Percentiles rank a stretch among this genome's conserved stretches.
These are phyloP conservation scores for Scenedesmus sp. DNA, from an alignment of 163 green algal genomes.

Conservation along the genomic window DNA sequence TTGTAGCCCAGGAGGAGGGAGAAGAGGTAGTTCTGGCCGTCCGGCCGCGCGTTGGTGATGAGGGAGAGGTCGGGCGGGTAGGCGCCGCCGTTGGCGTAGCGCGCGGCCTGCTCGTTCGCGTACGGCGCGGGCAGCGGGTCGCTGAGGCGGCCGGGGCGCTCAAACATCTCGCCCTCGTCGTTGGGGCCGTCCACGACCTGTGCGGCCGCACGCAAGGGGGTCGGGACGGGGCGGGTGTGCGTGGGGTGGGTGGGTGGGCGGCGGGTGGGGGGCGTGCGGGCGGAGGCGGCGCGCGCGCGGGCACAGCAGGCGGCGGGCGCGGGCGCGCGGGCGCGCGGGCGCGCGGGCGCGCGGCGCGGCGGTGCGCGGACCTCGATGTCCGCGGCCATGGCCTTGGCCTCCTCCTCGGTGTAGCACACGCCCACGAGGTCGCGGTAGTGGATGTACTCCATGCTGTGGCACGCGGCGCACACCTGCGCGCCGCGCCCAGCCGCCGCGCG, in stretches of 20 bases:
- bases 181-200: constrained; percentile 95
- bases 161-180: constrained; percentile 98
- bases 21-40: constrained; percentile 99
- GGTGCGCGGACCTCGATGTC: constrained; percentile 44
- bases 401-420: constrained; percentile 94
- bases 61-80: constrained; percentile 98
- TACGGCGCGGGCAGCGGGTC: constrained; percentile 96
- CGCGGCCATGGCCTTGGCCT: constrained; percentile 88
- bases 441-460: constrained; percentile 94
- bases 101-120: constrained; percentile 93
- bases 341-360: too few relatives aligned
- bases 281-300: too few relatives aligned
- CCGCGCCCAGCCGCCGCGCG: too few relatives aligned
- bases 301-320: too few relatives aligned
- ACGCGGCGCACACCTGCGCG: constrained; percentile 94
- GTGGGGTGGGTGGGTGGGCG: too few relatives aligned
- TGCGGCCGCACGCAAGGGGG: constrained; percentile 7
- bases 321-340: too few relatives aligned
- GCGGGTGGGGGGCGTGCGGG: too few relatives aligned
- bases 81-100: constrained; percentile 96
- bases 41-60: constrained; percentile 96
- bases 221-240: too few relatives aligned
- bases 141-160: constrained; percentile 86
- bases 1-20: constrained; percentile 96
- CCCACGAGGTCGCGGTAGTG: constrained; percentile 97